Evolutionary conservation across 192 early-diverging fungal genomes (phyloP).

Genomic region (Entomortierella chlamydospora): DNA sequence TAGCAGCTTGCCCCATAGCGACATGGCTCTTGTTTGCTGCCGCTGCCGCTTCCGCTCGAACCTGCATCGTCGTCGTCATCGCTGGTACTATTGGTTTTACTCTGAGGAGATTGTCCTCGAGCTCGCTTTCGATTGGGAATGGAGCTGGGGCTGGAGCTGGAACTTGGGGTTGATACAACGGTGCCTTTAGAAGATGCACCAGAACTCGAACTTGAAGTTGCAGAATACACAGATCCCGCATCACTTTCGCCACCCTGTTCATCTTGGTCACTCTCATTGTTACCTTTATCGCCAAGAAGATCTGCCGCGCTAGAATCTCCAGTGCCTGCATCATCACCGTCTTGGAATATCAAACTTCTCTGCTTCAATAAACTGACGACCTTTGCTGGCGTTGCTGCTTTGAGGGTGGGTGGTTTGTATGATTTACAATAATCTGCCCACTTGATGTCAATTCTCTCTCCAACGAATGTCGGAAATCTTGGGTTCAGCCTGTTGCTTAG

Average conservation of each 20-base stretch:
- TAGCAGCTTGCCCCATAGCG: constrained; percentile 43
- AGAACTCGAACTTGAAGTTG: not conserved
- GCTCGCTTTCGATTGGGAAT: constrained; percentile 6
- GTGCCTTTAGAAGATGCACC: not conserved
- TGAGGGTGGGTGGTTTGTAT: constrained; percentile 39
- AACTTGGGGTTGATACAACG: not conserved
- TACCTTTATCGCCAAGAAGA: not conserved
- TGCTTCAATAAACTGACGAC: constrained; percentile 45
- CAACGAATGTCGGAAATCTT: constrained; percentile 59
- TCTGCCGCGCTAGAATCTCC: not conserved
- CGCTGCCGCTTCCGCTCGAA: not conserved
- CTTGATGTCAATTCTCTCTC: constrained; percentile 50
- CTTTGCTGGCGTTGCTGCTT: constrained; percentile 34
- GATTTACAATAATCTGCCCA: constrained; percentile 48
- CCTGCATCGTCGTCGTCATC: constrained; percentile 4
- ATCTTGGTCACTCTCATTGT: not conserved
- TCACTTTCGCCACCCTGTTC: not conserved
- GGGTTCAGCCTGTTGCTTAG: constrained; percentile 54
- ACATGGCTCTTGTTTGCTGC: constrained; percentile 17
- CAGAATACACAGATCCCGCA: not conserved
- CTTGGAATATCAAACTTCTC: constrained; percentile 43
- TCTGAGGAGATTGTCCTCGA: not conserved
- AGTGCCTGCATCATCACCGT: constrained; percentile 1
- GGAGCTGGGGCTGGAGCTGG: not conserved
- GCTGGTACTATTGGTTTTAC: not conserved